Percentiles rank a stretch among this genome's conserved stretches.
These are phyloP conservation scores for Mariannaea sp. DNA, from an alignment of 2,329 filamentous ascomycete genomes.

Conservation along the genomic window DNA sequence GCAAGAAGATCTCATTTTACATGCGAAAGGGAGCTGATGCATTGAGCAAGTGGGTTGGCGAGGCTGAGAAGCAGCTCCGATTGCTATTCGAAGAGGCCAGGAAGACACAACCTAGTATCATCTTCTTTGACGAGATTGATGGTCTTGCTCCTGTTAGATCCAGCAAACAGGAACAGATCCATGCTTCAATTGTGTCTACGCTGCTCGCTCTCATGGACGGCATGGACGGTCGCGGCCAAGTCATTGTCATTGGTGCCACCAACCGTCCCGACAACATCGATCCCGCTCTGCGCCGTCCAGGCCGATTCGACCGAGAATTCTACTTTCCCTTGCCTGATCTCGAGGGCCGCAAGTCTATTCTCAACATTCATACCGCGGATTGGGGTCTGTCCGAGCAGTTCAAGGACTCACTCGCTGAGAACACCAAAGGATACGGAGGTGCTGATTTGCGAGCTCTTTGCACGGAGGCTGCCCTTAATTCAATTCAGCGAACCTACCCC, in stretches of 20 bases:
- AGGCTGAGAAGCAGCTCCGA: constrained; percentile 93
- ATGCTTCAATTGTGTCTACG: constrained; percentile 95
- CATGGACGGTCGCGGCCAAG: constrained; percentile 97
- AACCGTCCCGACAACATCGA: constrained; percentile 97
- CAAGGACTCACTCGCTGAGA: constrained; percentile 80
- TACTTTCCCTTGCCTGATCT: constrained; percentile 92
- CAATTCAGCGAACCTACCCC: constrained; percentile 92
- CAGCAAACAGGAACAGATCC: constrained; percentile 98
- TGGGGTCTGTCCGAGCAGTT: constrained; percentile 84
- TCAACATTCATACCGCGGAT: constrained; percentile 93
- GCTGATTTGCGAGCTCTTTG: constrained; percentile 92
- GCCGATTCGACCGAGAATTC: constrained; percentile 95
- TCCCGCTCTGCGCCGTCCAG: constrained; percentile 89
- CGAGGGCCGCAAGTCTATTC: constrained; percentile 79
- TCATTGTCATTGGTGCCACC: constrained; percentile 98
- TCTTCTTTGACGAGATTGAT: constrained; percentile 99
- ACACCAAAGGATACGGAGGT: constrained; percentile 96
- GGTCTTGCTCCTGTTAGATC: constrained; percentile 93
- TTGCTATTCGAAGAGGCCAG: constrained; percentile 94
- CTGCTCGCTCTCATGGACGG: constrained; percentile 95
- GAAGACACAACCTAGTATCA: constrained; percentile 96
- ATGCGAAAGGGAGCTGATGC: constrained; percentile 99
- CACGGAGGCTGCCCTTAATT: constrained; percentile 93
- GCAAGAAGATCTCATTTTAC: constrained; percentile 96
- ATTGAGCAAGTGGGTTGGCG: constrained; percentile 97